phyloP scores from a whole-genome alignment of 768 basidiomycete species.

The Strobilomyces dryophilus region DNA sequence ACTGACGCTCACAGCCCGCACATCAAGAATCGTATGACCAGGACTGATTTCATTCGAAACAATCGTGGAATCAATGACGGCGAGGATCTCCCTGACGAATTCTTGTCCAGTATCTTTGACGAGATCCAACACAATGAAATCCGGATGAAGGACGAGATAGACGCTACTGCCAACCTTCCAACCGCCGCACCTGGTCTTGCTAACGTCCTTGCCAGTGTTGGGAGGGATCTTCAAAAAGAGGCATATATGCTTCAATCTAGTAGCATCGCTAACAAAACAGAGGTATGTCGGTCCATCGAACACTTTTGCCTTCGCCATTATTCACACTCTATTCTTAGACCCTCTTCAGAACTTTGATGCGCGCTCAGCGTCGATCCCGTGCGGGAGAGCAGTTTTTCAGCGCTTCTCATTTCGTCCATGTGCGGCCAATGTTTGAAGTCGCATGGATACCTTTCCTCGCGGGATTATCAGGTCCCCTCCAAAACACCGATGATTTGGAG shows the following conservation, averaged over 20 bases:
- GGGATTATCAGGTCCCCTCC: slow-evolving; percentile 89
- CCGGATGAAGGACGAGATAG: slow-evolving; percentile 97
- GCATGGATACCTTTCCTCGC: slow-evolving; percentile 99
- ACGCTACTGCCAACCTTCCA: slow-evolving; percentile 42
- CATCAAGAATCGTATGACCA: slow-evolving; percentile 92
- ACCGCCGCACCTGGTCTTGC: slow-evolving; percentile 68
- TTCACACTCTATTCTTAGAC: slow-evolving; percentile 46
- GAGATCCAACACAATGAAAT: slow-evolving; percentile 93
- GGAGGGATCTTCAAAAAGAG: slow-evolving; percentile 92
- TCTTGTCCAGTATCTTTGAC: slow-evolving; percentile 75
- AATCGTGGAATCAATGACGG: slow-evolving; percentile 96
- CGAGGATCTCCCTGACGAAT: slow-evolving; percentile 82
- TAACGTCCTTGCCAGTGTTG: slow-evolving; percentile 81
- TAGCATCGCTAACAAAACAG: slow-evolving; percentile 95
- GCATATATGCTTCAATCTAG: slow-evolving; percentile 94
- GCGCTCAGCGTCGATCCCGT: slow-evolving; percentile 82
- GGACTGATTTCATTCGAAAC: slow-evolving; percentile 87
- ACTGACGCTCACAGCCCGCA: slow-evolving; percentile 97
- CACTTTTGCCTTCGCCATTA: background rate
- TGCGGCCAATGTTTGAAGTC: slow-evolving; percentile 98
- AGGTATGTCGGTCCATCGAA: slow-evolving; percentile 45
- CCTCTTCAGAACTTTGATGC: slow-evolving; percentile 88
- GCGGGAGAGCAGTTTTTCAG: slow-evolving; percentile 88
- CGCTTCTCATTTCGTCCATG: slow-evolving; percentile 94
- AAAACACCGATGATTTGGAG: slow-evolving; percentile 93